Conservation (phyloP, 306 rosid species). For the Gynostemma pentaphyllum region DNA sequence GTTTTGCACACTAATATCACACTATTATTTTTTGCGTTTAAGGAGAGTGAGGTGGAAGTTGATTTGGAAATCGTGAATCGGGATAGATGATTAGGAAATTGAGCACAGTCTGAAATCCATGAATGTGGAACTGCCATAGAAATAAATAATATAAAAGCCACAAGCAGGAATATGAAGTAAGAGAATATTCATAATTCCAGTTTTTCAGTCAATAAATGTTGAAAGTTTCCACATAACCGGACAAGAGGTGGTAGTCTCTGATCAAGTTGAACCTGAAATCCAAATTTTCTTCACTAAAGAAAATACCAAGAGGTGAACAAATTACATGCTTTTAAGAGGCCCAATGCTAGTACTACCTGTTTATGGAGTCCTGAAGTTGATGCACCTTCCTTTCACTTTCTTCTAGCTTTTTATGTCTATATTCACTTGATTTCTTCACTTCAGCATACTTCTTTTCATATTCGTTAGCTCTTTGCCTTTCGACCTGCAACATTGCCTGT, state of each 20-base stretch:
- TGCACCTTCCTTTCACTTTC: constrained; percentile 65
- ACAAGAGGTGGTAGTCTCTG: neutral
- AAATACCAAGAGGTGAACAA: constrained; percentile 16
- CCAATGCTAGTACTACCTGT: constrained; percentile 59
- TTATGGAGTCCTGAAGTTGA: constrained; percentile 78
- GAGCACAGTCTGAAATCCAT: neutral
- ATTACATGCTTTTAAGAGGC: constrained; percentile 17
- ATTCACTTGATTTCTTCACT: constrained; percentile 45
- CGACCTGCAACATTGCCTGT: constrained; percentile 53
- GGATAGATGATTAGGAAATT: neutral
- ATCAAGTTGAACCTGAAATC: neutral
- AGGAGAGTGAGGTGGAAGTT: neutral
- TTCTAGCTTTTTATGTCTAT: constrained; percentile 45
- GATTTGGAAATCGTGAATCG: neutral
- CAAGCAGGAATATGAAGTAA: neutral
- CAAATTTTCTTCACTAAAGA: constrained; percentile 1
- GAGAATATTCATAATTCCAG: neutral
- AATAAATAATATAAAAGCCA: neutral
- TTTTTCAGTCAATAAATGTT: neutral
- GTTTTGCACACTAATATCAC: too few species aligned
- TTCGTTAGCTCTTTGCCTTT: constrained; percentile 62
- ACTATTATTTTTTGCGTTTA: neutral
- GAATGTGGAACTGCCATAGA: neutral
- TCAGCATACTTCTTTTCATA: constrained; percentile 52
- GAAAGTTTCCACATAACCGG: neutral